phyloP scores from a whole-genome alignment of 2,329 filamentous ascomycete species.

The Talaromyces sp. region DNA sequence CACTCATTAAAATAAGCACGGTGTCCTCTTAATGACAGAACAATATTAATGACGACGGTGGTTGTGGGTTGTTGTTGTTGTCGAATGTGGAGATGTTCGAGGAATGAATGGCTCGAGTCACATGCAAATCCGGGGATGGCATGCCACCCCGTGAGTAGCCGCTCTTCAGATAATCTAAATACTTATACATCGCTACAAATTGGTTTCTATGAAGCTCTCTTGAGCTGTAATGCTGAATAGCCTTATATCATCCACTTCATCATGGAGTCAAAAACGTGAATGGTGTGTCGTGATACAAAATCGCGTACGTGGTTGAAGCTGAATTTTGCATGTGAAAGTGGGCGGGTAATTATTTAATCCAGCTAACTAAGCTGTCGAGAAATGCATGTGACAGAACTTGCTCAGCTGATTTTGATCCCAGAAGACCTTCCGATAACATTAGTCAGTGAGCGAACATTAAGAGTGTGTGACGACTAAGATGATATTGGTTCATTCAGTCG shows the following conservation, averaged over 20 bases:
- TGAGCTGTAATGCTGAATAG: too few relatives aligned
- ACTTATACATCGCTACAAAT: too few relatives aligned
- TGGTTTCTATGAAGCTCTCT: too few relatives aligned
- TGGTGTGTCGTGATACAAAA: not conserved
- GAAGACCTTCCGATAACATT: too few relatives aligned
- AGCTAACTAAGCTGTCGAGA: not conserved
- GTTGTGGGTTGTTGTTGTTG: not conserved
- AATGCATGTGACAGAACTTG: not conserved
- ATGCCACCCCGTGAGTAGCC: not conserved
- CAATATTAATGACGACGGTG: not conserved
- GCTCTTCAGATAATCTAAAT: not conserved
- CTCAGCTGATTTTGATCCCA: too few relatives aligned
- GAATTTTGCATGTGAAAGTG: slow-evolving; percentile 8
- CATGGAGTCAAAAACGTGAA: not conserved
- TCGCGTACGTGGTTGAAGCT: not conserved
- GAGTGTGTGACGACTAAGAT: too few relatives aligned
- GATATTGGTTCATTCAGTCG: too few relatives aligned
- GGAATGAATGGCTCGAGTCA: slow-evolving; percentile 6
- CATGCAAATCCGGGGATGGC: slow-evolving; percentile 5
- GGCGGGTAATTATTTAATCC: not conserved
- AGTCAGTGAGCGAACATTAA: too few relatives aligned
- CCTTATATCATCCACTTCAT: too few relatives aligned
- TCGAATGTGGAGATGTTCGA: not conserved
- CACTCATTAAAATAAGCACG: not conserved
- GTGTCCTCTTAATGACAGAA: not conserved